Percentiles rank a stretch among this genome's conserved stretches.
These are phyloP conservation scores for Epithele typhae DNA, from an alignment of 768 basidiomycete genomes.

Conservation along the genomic window DNA sequence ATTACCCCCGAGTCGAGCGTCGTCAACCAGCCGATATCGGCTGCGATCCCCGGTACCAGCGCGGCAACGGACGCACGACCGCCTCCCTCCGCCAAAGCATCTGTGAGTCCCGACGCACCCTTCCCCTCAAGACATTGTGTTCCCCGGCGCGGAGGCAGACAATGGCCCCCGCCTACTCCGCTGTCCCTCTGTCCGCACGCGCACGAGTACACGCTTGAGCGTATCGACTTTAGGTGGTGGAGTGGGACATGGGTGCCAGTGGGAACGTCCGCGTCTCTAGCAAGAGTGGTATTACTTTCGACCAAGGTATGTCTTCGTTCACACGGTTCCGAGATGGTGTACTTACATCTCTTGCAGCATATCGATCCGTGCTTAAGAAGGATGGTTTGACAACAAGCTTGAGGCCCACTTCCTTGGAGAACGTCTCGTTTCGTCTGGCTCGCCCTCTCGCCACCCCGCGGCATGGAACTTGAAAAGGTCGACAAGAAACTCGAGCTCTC, in stretches of 20 bases:
- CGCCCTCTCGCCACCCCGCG: conserved; percentile 82
- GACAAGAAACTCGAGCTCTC: conserved; percentile 87
- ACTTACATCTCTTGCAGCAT: conserved; percentile 49
- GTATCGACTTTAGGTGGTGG: too few relatives aligned
- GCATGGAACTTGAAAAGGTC: conserved; percentile 87
- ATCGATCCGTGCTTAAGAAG: conserved; percentile 94
- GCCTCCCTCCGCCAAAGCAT: conserved; percentile 18
- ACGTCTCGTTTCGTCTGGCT: conserved; percentile 81
- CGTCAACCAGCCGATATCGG: conserved; percentile 23
- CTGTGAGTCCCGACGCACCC: too few relatives aligned
- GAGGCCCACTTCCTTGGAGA: conserved; percentile 96
- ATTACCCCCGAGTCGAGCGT: conserved; percentile 28
- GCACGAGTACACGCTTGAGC: too few relatives aligned
- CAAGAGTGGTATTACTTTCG: too few relatives aligned
- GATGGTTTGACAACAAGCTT: conserved; percentile 95
- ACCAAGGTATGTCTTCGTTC: conserved; percentile 58
- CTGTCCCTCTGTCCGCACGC: too few relatives aligned
- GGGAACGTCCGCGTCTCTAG: too few relatives aligned
- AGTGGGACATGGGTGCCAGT: too few relatives aligned
- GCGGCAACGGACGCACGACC: conserved; percentile 19
- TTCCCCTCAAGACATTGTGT: too few relatives aligned
- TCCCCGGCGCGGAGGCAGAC: too few relatives aligned
- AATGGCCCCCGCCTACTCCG: too few relatives aligned
- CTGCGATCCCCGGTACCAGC: background rate
- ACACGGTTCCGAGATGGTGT: too few relatives aligned